Conservation (phyloP, 1,284 basidiomycete genomes). For the Puccinia novopanici region DNA sequence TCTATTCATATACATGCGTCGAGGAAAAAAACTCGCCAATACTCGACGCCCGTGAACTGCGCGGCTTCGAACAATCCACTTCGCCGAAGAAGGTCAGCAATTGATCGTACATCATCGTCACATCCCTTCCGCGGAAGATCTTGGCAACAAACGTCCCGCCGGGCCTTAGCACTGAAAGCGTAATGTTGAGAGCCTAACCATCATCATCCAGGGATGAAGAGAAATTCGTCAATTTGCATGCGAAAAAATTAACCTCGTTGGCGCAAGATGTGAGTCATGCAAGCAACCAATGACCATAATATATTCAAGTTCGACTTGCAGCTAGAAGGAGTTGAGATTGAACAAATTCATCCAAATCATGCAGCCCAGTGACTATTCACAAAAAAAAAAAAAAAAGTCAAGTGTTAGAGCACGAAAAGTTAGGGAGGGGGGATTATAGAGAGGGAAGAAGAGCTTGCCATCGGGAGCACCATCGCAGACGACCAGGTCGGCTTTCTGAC, state of each 20-base stretch:
- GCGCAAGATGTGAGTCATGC: slow-evolving; percentile 20
- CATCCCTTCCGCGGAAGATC: slow-evolving; percentile 64
- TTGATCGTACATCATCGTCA: slow-evolving; percentile 62
- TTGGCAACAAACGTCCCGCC: slow-evolving; percentile 66
- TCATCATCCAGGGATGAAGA: background rate
- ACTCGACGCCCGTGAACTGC: slow-evolving; percentile 58
- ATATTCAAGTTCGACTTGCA: slow-evolving; percentile 56
- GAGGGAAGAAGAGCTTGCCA: slow-evolving; percentile 57
- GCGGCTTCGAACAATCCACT: slow-evolving; percentile 60
- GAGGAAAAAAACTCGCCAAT: slow-evolving; percentile 52
- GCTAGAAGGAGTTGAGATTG: slow-evolving; percentile 65
- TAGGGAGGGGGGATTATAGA: no score
- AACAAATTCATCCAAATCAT: slow-evolving; percentile 66
- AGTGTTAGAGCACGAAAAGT: no score
- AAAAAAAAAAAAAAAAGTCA: background rate
- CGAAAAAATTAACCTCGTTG: background rate
- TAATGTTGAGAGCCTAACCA: slow-evolving; percentile 64
- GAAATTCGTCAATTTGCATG: background rate
- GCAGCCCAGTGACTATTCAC: slow-evolving; percentile 64
- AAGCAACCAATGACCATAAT: background rate
- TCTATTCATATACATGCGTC: no score
- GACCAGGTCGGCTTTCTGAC: slow-evolving; percentile 63
- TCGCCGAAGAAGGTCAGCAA: slow-evolving; percentile 62
- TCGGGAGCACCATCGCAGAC: slow-evolving; percentile 68
- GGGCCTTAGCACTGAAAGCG: slow-evolving; percentile 63